phyloP scores from a whole-genome alignment of 139 green algal species.

The Haematococcus sp. region DNA sequence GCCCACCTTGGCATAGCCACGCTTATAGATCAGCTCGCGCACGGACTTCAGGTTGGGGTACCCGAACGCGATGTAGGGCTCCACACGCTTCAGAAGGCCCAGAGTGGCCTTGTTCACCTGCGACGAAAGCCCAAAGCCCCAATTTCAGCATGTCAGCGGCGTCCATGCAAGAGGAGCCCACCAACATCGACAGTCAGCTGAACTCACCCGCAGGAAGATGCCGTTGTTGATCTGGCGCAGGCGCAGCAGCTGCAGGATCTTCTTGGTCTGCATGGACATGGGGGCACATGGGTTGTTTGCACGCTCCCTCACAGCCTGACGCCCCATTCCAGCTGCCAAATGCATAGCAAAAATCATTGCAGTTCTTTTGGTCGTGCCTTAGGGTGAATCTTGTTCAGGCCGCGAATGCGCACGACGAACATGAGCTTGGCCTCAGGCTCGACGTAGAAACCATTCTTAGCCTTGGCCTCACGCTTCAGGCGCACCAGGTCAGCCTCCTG shows the following conservation, averaged over 20 bases:
- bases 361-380: conserved; percentile 48
- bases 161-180: background rate
- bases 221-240: conserved; percentile 98
- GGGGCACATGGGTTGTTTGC: too few species aligned
- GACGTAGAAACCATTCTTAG: conserved; percentile 91
- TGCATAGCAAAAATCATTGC: background rate
- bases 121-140: background rate
- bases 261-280: conserved; percentile 73
- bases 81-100: conserved; percentile 93
- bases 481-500: conserved; percentile 93
- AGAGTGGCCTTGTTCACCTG: conserved; percentile 98
- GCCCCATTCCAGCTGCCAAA: background rate
- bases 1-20: conserved; percentile 94
- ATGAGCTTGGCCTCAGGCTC: conserved; percentile 92
- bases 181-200: background rate
- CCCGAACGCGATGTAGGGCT: conserved; percentile 96
- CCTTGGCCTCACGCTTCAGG: conserved; percentile 89
- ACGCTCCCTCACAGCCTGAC: background rate
- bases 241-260: conserved; percentile 98
- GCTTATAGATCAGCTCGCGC: conserved; percentile 98
- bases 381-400: conserved; percentile 96
- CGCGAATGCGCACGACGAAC: conserved; percentile 95
- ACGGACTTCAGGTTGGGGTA: conserved; percentile 99
- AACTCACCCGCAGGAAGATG: conserved; percentile 89
- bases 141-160: background rate